Conservation (phyloP, 106 monocot genomes). For the Apostasia shenzhenica region DNA sequence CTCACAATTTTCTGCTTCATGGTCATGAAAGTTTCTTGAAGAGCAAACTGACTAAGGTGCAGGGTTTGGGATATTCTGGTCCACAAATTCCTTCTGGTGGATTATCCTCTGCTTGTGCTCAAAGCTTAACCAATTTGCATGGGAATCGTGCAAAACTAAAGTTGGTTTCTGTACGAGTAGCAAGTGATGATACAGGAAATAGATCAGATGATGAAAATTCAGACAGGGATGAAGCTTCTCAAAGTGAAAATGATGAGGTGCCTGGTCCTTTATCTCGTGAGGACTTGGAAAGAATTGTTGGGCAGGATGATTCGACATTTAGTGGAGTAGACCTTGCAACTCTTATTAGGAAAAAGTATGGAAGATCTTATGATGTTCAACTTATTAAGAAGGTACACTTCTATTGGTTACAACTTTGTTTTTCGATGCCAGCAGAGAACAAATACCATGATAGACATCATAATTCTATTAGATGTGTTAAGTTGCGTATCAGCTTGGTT, state of each 20-base stretch:
- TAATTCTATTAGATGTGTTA: no score
- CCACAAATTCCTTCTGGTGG: conserved; percentile 21
- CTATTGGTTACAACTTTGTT: background rate
- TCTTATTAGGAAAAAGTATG: conserved; percentile 93
- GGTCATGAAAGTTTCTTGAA: conserved; percentile 23
- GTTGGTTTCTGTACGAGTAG: conserved; percentile 32
- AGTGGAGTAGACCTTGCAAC: conserved; percentile 91
- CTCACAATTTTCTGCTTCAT: conserved; percentile 18
- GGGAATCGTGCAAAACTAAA: conserved; percentile 11
- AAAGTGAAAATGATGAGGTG: conserved; percentile 28
- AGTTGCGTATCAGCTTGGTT: no score
- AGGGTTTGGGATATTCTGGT: conserved; percentile 32
- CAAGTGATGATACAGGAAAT: conserved; percentile 30
- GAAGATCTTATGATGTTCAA: conserved; percentile 96
- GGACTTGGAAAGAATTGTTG: conserved; percentile 75
- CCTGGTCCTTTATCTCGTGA: conserved; percentile 45
- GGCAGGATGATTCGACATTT: conserved; percentile 71
- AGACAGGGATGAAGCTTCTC: conserved; percentile 19
- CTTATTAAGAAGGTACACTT: conserved; percentile 84
- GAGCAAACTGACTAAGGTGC: conserved; percentile 27
- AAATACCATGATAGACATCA: no score
- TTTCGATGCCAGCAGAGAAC: background rate
- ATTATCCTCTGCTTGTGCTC: conserved; percentile 23
- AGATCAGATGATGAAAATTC: conserved; percentile 30
- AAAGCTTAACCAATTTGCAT: conserved; percentile 10